phyloP scores from a whole-genome alignment of 352 stramenopile genomes.

The Phytopythium delawarense region DNA sequence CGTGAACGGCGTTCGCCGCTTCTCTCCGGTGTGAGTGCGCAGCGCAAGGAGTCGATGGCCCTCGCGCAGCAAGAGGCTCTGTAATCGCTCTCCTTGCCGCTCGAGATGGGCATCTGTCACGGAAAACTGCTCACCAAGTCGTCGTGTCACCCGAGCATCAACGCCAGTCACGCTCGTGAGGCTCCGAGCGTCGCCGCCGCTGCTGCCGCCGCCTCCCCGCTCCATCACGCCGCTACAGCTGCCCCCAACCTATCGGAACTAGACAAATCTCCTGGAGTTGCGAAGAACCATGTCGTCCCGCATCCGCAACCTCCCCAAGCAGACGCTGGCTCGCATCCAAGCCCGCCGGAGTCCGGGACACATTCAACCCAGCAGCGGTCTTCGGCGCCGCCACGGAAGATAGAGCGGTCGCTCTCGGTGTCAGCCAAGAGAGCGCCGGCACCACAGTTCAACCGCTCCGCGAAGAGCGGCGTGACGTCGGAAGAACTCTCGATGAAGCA shows the following conservation, averaged over 20 bases:
- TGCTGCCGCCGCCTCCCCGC: neutral
- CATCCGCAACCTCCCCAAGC: neutral
- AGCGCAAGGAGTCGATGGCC: neutral
- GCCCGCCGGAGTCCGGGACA: neutral
- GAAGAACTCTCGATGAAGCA: neutral
- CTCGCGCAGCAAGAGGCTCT: neutral
- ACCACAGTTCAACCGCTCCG: neutral
- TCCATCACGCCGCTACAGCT: neutral
- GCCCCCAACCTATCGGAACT: neutral
- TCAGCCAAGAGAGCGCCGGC: neutral
- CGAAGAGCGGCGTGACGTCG: neutral
- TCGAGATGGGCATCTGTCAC: conserved; percentile 1
- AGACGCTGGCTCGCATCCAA: neutral
- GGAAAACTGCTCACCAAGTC: neutral
- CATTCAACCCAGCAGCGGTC: neutral
- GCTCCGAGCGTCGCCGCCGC: neutral
- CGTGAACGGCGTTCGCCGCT: neutral
- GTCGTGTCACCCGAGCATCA: neutral
- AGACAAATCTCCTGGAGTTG: neutral
- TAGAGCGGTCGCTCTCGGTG: neutral
- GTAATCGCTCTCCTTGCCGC: neutral
- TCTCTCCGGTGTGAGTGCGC: neutral
- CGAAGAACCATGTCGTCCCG: conserved; percentile 15
- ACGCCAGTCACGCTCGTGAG: neutral
- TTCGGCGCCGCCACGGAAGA: neutral